A percentile compares a stretch with the other conserved stretches of the same genome.
These are phyloP conservation scores for Chaetomium fimeti DNA, from an alignment of 495 filamentous ascomycete genomes.

Conservation along the genomic window DNA sequence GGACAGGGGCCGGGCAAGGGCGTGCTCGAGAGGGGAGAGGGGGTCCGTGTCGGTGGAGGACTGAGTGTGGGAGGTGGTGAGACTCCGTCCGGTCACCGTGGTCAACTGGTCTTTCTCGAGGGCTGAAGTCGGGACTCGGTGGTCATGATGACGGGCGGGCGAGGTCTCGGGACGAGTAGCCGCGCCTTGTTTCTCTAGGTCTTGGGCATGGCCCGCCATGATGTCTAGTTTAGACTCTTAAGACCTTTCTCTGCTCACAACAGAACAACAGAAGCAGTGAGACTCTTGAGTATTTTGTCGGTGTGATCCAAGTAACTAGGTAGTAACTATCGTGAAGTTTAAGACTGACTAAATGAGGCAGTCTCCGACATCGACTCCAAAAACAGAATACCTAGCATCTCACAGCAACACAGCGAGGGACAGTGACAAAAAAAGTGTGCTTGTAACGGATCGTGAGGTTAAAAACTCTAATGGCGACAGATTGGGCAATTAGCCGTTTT, in stretches of 20 bases:
- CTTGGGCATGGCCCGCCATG: not conserved
- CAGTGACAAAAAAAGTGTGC: not conserved
- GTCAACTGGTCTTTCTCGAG: not conserved
- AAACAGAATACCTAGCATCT: not conserved
- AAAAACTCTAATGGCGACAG: not conserved
- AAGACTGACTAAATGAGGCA: not conserved
- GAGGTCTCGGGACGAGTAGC: not conserved
- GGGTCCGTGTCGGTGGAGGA: conserved; percentile 35
- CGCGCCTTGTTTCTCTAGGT: conserved; percentile 11
- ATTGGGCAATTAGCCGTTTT: not conserved
- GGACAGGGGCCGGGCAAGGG: conserved; percentile 22
- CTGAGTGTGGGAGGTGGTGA: not conserved
- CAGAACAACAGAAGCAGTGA: not conserved
- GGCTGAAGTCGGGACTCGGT: not conserved
- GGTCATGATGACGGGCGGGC: too few relatives aligned
- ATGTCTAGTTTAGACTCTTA: not conserved
- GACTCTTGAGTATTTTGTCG: not conserved
- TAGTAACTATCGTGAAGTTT: not conserved
- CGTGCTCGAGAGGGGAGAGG: conserved; percentile 38
- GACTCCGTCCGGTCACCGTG: not conserved
- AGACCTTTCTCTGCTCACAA: not conserved
- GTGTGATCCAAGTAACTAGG: too few relatives aligned
- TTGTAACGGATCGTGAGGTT: not conserved
- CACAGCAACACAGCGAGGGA: conserved; percentile 6
- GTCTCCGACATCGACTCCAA: not conserved